Base-by-base conservation (phyloP, 2,329 filamentous ascomycete genomes). In the Corynespora cassiicola region DNA sequence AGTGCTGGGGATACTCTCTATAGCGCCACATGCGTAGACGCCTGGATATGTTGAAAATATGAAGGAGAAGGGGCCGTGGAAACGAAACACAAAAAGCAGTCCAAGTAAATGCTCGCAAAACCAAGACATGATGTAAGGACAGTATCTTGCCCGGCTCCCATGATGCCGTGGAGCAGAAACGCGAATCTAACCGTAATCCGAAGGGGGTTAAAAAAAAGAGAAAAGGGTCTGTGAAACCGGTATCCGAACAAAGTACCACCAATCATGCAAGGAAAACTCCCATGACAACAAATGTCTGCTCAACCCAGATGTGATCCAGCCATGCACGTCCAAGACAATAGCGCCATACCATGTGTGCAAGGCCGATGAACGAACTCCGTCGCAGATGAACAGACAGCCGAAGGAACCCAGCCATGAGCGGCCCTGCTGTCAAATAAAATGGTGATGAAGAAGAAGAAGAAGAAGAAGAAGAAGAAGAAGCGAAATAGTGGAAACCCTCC, bases 311-410 rank as follows among this genome's bases (percentile, higher is more conserved):
- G 42, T 49, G 42, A 54, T 49, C 47, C 48, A 45, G 45, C 51
- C 52, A 60, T 54, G 51, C 54, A 54, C 50, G 37, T 47, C 46
- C 49, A 25, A 50, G 39, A 39, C 49, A 43, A 48, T 54, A 54
- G 59, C 58, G 59, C 59, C 59, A 38, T 57, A 53, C 47, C 48
- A 54, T 56, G 52, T 54, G 47, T 56, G 55, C 55, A 53, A 50
- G 40, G 49, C 45, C 51, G 23, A 51, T 50, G 42, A 46, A 58
- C 37, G 34, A 50, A 52, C 48, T 51, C 53, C 48, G 45, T 49
- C 44, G 42, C 46, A 45, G 36, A 45, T 43, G 39, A 49, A 52
- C 39, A 41, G 38, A 52, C 39, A 48, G 44, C 42, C 43, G 26
- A 52, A 43, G 42, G 27, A 39, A 39, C 40, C 38, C 39, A 27